Evolutionary conservation across 225 moss, liverwort and hornwort species (phyloP), one percentile per base, ranked within the genome.

Genomic region (Sphagnum contortum): DNA sequence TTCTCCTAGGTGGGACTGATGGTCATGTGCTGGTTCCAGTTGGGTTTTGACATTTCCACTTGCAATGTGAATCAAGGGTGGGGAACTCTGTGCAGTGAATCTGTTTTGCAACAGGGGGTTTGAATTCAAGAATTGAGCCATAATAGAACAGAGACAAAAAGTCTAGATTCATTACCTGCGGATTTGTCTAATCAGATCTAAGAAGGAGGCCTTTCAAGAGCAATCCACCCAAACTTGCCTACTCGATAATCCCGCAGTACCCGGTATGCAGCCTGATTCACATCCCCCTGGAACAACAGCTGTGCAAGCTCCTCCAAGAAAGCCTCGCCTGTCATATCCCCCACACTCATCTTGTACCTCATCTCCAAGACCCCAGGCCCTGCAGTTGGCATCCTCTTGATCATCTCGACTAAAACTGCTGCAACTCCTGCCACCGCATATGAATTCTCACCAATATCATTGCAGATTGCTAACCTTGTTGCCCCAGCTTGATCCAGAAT

Each of bases 371-470:
- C 91, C 68, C 71, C 14, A 2, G 87, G 77, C 2, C 94, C 94
- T 1, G 90, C 88, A n/a, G 81, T 68, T 2, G 92, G 96, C 12
- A 98, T 81, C 45, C 88, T 78, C 73, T 89, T 98, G 1, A 98
- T 62, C 77, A 91, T 98, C 87, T 98, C 96, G 49, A 98, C 87
- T 1, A 98, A 78, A 51, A 98, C 96, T 3, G 92, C 71, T 6
- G 92, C 96, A 48, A 98, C 96, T 61, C 96, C 96, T 3, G 96
- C 92, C 61, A 93, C 90, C 2, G 96, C 96, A 63, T 98, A 98
- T 4, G 96, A 81, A 73, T 90, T 89, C 75, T 98, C 96, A 4
- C 96, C 96, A n/a, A 98, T 98, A 70, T 98, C 92, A 58, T 98
- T 98, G 74, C 92, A 93, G 58, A 93, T 93, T 62, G 96, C 92